Evolutionary conservation across 805 yeast genomes (phyloP), one percentile per base, ranked within the genome.

Genomic region (Starmera quercuum): DNA sequence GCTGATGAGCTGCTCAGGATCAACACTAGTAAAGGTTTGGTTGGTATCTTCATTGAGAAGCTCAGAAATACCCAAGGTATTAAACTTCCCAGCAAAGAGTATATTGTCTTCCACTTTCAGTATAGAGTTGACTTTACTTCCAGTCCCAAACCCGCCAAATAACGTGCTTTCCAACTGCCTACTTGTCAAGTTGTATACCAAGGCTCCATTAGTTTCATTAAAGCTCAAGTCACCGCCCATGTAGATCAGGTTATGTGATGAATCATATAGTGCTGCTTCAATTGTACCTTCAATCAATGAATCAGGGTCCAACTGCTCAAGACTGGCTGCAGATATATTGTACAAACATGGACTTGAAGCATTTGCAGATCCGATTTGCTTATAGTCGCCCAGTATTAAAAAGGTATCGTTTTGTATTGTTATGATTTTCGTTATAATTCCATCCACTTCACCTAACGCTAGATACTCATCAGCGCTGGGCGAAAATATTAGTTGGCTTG

Each of bases 31-130:
- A 26, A 62, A 57, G 9, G 78, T 58, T 12, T 60, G 53, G 43
- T 62, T 64, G 12, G 65, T 54, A 2, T 62, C 42, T 25, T 40
- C 40, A 0, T 45, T 38, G 11, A 35, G 46, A 13, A 35, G 39
- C 29, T 38, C 61, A 47, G 36, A 55, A 39, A 41, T 44, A 31
- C 42, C 63, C 41, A 34, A 59, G 8, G 80, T 71, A 36, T 63
- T 49, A 51, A 92, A 87, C 4, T 59, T 39, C 10, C 98, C 98
- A 2, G 92, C 90, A 59, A 87, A 90, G 10, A 92, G 52, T 7
- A 92, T 64, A 25, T 72, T 76, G 9, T 56, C 46, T 25, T 64
- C 66, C 31, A 74, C 50, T 39, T 68, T 66, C 0, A 73, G 42
- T 13, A 92, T 87, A 7, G 88, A 63, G 40, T 77, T 74, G 11